phyloP scores from a whole-genome alignment of 163 green algal genomes.

The Scenedesmus sp. region DNA sequence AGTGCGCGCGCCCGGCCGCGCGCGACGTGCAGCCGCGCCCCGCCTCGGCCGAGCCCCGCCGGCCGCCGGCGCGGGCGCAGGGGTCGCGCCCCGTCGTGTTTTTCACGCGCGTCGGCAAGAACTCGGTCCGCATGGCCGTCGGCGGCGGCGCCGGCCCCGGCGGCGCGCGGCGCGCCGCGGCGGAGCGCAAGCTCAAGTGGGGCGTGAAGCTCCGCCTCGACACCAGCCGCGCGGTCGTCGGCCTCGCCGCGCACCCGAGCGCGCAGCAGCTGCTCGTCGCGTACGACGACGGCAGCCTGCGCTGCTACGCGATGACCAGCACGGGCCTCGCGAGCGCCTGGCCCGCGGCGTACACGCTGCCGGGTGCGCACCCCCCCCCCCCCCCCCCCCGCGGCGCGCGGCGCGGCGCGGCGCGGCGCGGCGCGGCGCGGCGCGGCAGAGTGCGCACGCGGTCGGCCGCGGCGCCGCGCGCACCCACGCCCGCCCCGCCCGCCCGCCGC shows the following conservation, averaged over 20 bases:
- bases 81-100: slow-evolving; percentile 60
- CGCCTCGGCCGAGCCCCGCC: too few relatives aligned
- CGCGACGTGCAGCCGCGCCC: too few relatives aligned
- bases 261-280: slow-evolving; percentile 61
- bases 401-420: slow-evolving; percentile 23
- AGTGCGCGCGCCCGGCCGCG: too few relatives aligned
- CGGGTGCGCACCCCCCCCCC: too few relatives aligned
- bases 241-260: slow-evolving; percentile 57
- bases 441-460: too few relatives aligned
- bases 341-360: slow-evolving; percentile 30
- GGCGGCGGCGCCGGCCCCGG: slow-evolving; percentile 25
- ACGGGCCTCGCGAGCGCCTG: slow-evolving; percentile 44
- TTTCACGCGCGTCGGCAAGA: slow-evolving; percentile 59
- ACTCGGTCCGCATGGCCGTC: slow-evolving; percentile 53
- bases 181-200: slow-evolving; percentile 49
- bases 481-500: too few relatives aligned
- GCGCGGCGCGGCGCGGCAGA: background rate
- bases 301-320: slow-evolving; percentile 58
- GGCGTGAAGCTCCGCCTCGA: slow-evolving; percentile 71
- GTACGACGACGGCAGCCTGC: slow-evolving; percentile 65
- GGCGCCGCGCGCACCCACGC: too few relatives aligned
- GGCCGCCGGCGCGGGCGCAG: too few relatives aligned
- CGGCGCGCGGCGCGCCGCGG: too few relatives aligned
- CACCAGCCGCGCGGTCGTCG: slow-evolving; percentile 71
- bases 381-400: too few relatives aligned